phyloP scores from a whole-genome alignment of 441 rosid species.

The Manihot esculenta region DNA sequence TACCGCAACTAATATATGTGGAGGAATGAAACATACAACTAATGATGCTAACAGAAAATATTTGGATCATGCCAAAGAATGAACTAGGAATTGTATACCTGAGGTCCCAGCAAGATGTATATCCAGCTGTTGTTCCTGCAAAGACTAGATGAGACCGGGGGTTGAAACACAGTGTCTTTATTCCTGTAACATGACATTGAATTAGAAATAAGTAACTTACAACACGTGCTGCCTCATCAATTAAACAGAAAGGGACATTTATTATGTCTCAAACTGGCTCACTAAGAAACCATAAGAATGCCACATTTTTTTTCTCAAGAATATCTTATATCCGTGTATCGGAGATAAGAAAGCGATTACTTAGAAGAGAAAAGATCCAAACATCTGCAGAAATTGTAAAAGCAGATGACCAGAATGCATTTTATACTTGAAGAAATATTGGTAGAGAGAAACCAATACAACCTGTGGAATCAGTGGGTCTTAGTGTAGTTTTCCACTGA shows the following conservation, averaged over 20 bases:
- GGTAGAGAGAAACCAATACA: constrained; percentile 17
- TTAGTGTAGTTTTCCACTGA: constrained; percentile 60
- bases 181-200: constrained; percentile 46
- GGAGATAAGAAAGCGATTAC: neutral
- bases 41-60: neutral
- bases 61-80: neutral
- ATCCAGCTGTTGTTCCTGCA: constrained; percentile 81
- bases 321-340: neutral
- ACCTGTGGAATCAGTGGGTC: constrained; percentile 65
- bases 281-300: neutral
- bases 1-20: neutral
- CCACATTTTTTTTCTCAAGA: neutral
- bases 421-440: neutral
- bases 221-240: neutral
- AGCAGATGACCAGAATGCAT: neutral
- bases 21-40: neutral
- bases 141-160: constrained; percentile 57
- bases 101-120: constrained; percentile 75
- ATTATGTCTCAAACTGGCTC: constrained; percentile 1
- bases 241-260: neutral
- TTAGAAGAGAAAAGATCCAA: neutral
- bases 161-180: constrained; percentile 63
- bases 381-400: neutral
- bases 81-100: constrained; percentile 43
- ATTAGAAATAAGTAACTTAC: constrained; percentile 10